Evolutionary conservation across 441 rosid genomes (phyloP).

Genomic region (Erodium texanum): DNA sequence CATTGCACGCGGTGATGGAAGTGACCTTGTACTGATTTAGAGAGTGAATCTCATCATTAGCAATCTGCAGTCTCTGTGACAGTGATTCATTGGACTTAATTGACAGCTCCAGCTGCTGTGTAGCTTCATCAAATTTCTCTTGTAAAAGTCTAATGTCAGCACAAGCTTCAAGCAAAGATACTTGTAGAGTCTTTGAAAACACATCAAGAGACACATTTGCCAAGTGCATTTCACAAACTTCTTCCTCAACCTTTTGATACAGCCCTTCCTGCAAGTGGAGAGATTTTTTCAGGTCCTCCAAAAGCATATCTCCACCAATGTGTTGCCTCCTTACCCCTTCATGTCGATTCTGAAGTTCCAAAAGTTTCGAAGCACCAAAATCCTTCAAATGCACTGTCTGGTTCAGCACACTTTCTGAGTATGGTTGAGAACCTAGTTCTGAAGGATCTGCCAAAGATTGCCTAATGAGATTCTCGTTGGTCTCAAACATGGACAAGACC

Average conservation of each 20-base stretch:
- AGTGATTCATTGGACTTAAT: conserved; percentile 51
- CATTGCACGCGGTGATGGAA: conserved; percentile 48
- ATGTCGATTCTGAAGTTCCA: conserved; percentile 37
- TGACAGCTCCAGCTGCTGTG: conserved; percentile 59
- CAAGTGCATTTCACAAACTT: conserved; percentile 65
- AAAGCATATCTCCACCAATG: conserved; percentile 60
- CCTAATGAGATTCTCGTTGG: conserved; percentile 81
- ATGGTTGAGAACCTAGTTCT: conserved; percentile 30
- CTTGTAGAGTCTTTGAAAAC: conserved; percentile 61
- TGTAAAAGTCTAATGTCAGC: conserved; percentile 39
- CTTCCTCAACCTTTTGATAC: conserved; percentile 76
- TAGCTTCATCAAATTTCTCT: conserved; percentile 44
- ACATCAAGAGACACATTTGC: conserved; percentile 68
- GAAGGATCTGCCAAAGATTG: conserved; percentile 67
- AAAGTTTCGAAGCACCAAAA: conserved; percentile 28
- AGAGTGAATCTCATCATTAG: conserved; percentile 60
- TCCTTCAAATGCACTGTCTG: conserved; percentile 33
- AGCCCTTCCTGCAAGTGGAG: conserved; percentile 78
- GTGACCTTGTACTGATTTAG: conserved; percentile 50
- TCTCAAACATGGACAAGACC: conserved; percentile 85
- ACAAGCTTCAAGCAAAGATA: conserved; percentile 55
- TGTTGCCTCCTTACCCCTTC: conserved; percentile 44
- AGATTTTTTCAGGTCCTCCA: conserved; percentile 67
- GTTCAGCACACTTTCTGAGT: conserved; percentile 26
- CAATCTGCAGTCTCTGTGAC: conserved; percentile 52